Base-by-base conservation (phyloP, 192 early-diverging fungal species). In the Spizellomyces sp. region DNA sequence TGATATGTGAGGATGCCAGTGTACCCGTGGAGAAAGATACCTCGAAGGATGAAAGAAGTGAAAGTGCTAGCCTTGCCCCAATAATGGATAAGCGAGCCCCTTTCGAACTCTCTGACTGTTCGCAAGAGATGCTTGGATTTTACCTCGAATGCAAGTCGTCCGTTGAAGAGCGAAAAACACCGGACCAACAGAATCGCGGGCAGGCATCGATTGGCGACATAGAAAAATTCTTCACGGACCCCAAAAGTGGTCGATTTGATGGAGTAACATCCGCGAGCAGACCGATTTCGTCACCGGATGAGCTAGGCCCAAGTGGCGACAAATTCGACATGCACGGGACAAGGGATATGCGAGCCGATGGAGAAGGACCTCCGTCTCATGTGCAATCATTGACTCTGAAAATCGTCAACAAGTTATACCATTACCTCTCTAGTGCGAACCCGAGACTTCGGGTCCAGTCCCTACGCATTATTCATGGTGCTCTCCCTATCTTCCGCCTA, bases 91-190 rank as follows among this genome's bases (percentile, higher is more conserved):
- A 67, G 9, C 12, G 14, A 36, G 9, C 15, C 15, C 17, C 12
- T 36, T 12, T 21, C 2, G 17, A 60, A 12, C 58, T 21, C 15
- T 21, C 58, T n/a, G 50, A 54, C 8, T 36, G 27, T 36, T 77
- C 76, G 42, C 48, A 61, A 22, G 66, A 73, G 12, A 74, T 77
- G 65, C 56, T 59, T 19, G 70, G 48, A 17, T 74, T 77, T 52
- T 63, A 36, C 27, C 27, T 36, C 3, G 27, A 36, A 36, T 36
- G 27, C 27, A 36, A 36, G 27, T 3, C 27, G 27, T 36, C 27
- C 27, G 27, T 36, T 36, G 27, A 36, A 36, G 27, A 36, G 27
- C 27, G 27, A 36, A 36, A 3, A 36, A 36, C 27, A 36, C 27
- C 27, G 27, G 3, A 36, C 27, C 27, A 36, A 3, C 27, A 36